Conservation (phyloP, 768 basidiomycete genomes). For the Boletus pseudopeckii region DNA sequence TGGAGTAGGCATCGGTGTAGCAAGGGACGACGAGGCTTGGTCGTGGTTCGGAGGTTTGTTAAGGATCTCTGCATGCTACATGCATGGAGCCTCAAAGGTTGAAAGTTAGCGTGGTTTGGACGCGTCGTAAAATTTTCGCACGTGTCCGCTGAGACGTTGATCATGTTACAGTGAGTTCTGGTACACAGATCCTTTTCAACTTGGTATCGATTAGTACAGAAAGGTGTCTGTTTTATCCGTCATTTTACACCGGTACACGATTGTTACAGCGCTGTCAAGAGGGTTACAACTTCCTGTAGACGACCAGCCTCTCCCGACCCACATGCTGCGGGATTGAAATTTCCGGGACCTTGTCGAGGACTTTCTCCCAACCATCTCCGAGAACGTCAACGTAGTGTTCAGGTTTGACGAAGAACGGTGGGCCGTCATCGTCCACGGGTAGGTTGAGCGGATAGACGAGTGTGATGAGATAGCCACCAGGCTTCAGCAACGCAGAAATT, state of each 20-base stretch:
- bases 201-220: background rate
- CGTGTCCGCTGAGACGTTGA: background rate
- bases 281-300: slow-evolving; percentile 24
- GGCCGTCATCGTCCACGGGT: slow-evolving; percentile 46
- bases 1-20: slow-evolving; percentile 7
- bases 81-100: slow-evolving; percentile 8
- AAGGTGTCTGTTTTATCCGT: background rate
- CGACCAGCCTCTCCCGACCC: slow-evolving; percentile 49
- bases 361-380: slow-evolving; percentile 48
- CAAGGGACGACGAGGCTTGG: slow-evolving; percentile 5
- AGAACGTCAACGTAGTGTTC: slow-evolving; percentile 55
- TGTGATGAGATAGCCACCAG: slow-evolving; percentile 61
- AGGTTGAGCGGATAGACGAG: slow-evolving; percentile 56
- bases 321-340: slow-evolving; percentile 40
- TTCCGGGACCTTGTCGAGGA: slow-evolving; percentile 50
- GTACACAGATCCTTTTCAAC: background rate
- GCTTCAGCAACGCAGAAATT: slow-evolving; percentile 53
- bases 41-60: slow-evolving; percentile 13
- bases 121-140: slow-evolving; percentile 12
- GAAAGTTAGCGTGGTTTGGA: background rate
- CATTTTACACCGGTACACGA: no score
- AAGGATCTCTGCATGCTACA: slow-evolving; percentile 24
- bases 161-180: no score
- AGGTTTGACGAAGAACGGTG: slow-evolving; percentile 58
- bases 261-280: background rate